Evolutionary conservation across 371 early-diverging fungal species (phyloP), one percentile per base, ranked within the genome.

Genomic region (Actinomortierella ambigua): DNA sequence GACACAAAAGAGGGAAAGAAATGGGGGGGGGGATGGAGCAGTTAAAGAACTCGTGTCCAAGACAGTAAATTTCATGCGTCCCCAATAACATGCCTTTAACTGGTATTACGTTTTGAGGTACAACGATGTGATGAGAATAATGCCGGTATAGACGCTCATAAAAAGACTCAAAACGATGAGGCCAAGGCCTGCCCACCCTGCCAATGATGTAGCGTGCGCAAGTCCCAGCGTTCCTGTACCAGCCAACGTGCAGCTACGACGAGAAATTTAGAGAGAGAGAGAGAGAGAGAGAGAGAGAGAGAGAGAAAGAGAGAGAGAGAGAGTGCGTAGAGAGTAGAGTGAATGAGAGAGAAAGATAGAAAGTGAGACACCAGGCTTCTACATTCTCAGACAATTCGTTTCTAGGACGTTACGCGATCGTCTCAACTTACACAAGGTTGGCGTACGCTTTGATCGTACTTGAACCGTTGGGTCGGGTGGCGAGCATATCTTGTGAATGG

Each of bases 151-250:
- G 0, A 59, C 44, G 0, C 63, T 62, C 66, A 71, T 71, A 54
- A 65, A 50, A 0, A 71, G 60, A 0, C 66, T 55, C 27, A 71
- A 40, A 4, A 53, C 22, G 17, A 65, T 48, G 13, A 66, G 28
- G 2, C 22, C 23, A 3, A 46, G 22, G 6, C 70, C 73, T 2
- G 63, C 5, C 73, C 73, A 71, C 26, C 73, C 73, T 15, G 66
- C 23, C 29, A 55, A 41, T 7, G 71, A 57, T 11, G 65, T 55
- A 1, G 71, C 66, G 48, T 55, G 59, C 2, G 71, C 62, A 52
- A 71, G 62, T 9, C 71, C 66, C 20, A 71, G 39, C 15, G 71
- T 65, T 4, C 71, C 71, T 11, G 71, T 65, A 14, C 71, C 71
- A 18, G 62, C 71, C 15, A 71, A 28, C 7, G 65, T 63, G 27